Percentiles rank a stretch among this genome's conserved stretches.
Evolutionary conservation across 2,329 filamentous ascomycete genomes (phyloP).

Genomic region (Pseudocercospora pini-densiflorae): DNA sequence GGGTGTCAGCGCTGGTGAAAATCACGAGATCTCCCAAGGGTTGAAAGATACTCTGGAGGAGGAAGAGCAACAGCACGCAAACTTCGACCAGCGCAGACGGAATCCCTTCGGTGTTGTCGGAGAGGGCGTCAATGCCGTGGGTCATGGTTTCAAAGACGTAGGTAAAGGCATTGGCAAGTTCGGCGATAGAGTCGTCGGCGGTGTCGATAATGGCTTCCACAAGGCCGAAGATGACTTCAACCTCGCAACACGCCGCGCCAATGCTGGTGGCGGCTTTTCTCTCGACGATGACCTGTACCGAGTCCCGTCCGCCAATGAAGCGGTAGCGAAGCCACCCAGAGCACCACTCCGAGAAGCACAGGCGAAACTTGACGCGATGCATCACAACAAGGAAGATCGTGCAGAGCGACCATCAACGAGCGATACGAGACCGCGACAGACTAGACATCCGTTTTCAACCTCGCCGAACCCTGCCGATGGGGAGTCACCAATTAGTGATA

Average conservation of each 20-base stretch:
- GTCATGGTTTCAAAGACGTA: slow-evolving; percentile 29
- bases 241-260: slow-evolving; percentile 21
- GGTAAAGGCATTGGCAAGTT: slow-evolving; percentile 42
- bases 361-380: not conserved
- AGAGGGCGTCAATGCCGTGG: slow-evolving; percentile 29
- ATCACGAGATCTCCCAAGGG: slow-evolving; percentile 35
- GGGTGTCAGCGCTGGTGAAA: slow-evolving; percentile 40
- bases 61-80: slow-evolving; percentile 29
- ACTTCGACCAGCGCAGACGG: slow-evolving; percentile 19
- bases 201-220: slow-evolving; percentile 41
- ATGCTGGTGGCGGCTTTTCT: slow-evolving; percentile 29
- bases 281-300: slow-evolving; percentile 32
- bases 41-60: slow-evolving; percentile 38
- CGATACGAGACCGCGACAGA: slow-evolving; percentile 17
- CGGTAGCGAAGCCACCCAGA: not conserved
- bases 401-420: not conserved
- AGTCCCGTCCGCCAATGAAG: slow-evolving; percentile 10
- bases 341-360: not conserved
- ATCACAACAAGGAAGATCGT: slow-evolving; percentile 6
- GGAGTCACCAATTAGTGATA: slow-evolving; percentile 23
- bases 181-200: slow-evolving; percentile 45
- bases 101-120: slow-evolving; percentile 28
- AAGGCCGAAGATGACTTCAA: slow-evolving; percentile 30
- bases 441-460: slow-evolving; percentile 18
- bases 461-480: slow-evolving; percentile 9